Base-by-base conservation (phyloP, 352 stramenopile species). In the Blastocystis sp. region DNA sequence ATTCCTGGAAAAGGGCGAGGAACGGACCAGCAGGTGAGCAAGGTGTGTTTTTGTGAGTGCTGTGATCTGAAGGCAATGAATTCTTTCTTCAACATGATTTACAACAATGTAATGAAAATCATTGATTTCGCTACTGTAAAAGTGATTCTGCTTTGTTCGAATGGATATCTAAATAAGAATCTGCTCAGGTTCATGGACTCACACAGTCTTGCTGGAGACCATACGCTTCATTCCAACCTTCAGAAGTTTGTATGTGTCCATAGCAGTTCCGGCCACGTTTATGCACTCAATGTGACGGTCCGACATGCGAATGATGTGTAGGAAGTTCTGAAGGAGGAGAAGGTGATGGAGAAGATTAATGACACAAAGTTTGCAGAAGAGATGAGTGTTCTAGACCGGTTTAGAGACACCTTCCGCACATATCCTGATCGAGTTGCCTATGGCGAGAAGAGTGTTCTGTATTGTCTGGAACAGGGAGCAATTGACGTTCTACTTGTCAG, bases 1-100 rank as follows among this genome's bases (percentile, higher is more conserved):
- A 80, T 80, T 80, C 69, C 69, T n/a, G 69, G 69, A 63, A 80
- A 80, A 34, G 69, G 69, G 13, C 69, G n/a, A 29, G 69, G 69
- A 63, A 45, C 23, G 5, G 23, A 26, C 5, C 23, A 43, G 5
- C 69, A 80, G 69, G 64, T 39, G 8, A 11, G 6, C 8, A 70
- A 70, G 26, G 62, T 70, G 23, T 8, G 15, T 23, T 18, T 11
- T 9, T 34, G 6, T 7, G 13, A 9, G 7, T 43, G 62, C 0
- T 47, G 41, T 5, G 7, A 43, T 76, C 23, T 43, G 11, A n/a
- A 80, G 69, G 69, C 69, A n/a, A 80, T 80, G 69, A 20, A 80
- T n/a, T 62, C 69, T 11, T 80, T 80, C 69, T 80, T 80, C 45
- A 20, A 23, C 2, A 37, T 63, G 39, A 47, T 80, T 4, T 80